Percentiles rank a stretch among this genome's conserved stretches.
These are phyloP conservation scores for Alternaria angustiovoidea DNA, from an alignment of 2,329 filamentous ascomycete species.

Conservation along the genomic window DNA sequence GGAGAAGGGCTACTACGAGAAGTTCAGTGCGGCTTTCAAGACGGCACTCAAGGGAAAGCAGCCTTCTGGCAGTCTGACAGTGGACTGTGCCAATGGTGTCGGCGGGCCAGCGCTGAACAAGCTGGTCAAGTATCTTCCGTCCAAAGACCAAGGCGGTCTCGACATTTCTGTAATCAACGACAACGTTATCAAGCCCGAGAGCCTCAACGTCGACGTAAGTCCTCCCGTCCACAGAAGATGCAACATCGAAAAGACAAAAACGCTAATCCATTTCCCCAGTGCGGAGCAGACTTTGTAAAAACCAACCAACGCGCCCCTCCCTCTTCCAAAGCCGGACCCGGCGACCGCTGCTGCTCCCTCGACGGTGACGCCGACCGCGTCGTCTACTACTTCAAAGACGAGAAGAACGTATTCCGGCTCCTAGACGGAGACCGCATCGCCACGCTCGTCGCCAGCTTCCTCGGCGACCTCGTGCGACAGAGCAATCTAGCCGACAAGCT, in stretches of 20 bases:
- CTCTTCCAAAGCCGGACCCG: constrained; percentile 76
- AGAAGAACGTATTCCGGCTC: constrained; percentile 84
- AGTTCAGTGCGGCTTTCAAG: constrained; percentile 84
- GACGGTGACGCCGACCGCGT: constrained; percentile 96
- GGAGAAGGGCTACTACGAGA: constrained; percentile 94
- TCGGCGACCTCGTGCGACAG: constrained; percentile 79
- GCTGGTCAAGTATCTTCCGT: constrained; percentile 81
- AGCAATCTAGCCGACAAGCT: constrained; percentile 78
- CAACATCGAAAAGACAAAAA: no score
- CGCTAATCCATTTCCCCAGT: constrained; percentile 58
- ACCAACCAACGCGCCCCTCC: constrained; percentile 92
- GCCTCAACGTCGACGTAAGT: constrained; percentile 84
- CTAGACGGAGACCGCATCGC: constrained; percentile 97
- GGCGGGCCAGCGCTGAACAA: constrained; percentile 90
- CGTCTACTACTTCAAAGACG: constrained; percentile 92
- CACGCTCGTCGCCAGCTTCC: constrained; percentile 90
- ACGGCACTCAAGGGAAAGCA: constrained; percentile 78
- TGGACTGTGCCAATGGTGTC: constrained; percentile 97
- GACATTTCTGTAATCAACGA: constrained; percentile 92
- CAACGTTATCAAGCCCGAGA: constrained; percentile 87
- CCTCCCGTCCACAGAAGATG: not conserved
- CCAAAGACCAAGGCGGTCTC: constrained; percentile 67
- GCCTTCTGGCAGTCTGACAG: constrained; percentile 74
- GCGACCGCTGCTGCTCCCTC: constrained; percentile 85
- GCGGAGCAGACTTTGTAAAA: constrained; percentile 96